These are phyloP conservation scores for Capsicum pubescens DNA, from an alignment of 257 asterid species.

Conservation along the genomic window DNA sequence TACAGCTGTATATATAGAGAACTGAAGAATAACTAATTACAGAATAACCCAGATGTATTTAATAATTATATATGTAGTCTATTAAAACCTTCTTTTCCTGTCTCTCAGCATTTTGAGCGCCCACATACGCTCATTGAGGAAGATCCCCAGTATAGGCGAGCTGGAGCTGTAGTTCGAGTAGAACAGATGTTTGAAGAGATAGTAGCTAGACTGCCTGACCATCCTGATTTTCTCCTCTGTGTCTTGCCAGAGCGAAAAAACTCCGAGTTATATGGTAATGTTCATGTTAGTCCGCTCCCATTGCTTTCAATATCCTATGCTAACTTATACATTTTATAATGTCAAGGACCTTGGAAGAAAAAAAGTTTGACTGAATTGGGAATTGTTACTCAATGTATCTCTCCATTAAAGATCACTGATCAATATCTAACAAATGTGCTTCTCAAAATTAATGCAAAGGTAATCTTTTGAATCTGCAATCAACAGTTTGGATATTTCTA, in stretches of 20 bases:
- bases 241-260: constrained; percentile 84
- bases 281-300: neutral
- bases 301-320: neutral
- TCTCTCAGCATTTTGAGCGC: constrained; percentile 71
- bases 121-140: constrained; percentile 88
- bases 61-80: no score
- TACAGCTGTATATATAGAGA: no score
- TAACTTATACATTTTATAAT: constrained; percentile 30
- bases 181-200: constrained; percentile 85
- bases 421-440: constrained; percentile 85
- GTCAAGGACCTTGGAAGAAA: constrained; percentile 96
- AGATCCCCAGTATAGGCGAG: constrained; percentile 62
- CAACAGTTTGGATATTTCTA: constrained; percentile 22
- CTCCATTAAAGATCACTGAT: constrained; percentile 74
- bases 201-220: constrained; percentile 62
- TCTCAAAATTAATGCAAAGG: constrained; percentile 94
- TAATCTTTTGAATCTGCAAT: constrained; percentile 37
- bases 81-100: constrained; percentile 38
- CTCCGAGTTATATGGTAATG: constrained; percentile 79
- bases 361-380: constrained; percentile 71
- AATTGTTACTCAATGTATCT: constrained; percentile 78
- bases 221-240: constrained; percentile 84
- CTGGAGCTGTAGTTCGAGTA: constrained; percentile 72
- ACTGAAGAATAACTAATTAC: no score
- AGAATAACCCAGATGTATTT: no score